phyloP scores from a whole-genome alignment of 345 rosid genomes.

The Camelina neglecta region DNA sequence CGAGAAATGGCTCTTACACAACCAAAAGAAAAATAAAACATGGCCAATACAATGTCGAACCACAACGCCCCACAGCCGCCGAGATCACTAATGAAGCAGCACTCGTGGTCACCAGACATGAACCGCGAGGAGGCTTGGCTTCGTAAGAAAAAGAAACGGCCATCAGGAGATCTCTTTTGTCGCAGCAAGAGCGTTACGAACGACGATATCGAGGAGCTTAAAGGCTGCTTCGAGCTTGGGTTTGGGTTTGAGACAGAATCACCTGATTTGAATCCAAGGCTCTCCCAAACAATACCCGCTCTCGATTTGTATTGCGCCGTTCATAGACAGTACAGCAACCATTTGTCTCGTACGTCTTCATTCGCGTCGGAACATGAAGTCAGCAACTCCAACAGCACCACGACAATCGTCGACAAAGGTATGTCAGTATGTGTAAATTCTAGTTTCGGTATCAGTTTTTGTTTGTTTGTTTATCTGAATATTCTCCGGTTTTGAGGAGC shows the following conservation, averaged over 20 bases:
- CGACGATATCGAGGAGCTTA: slow-evolving; percentile 83
- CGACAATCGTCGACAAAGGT: slow-evolving; percentile 64
- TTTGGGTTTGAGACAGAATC: slow-evolving; percentile 74
- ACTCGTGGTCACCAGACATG: slow-evolving; percentile 75
- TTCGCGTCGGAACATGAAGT: slow-evolving; percentile 49
- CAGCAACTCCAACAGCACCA: slow-evolving; percentile 20
- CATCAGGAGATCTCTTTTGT: not conserved
- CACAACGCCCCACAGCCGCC: slow-evolving; percentile 38
- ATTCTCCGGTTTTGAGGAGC: not conserved
- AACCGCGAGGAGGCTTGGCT: slow-evolving; percentile 73
- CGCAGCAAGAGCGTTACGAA: slow-evolving; percentile 63
- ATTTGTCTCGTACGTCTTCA: slow-evolving; percentile 63
- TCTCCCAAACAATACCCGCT: slow-evolving; percentile 72
- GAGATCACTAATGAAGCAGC: slow-evolving; percentile 55
- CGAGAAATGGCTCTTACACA: not conserved
- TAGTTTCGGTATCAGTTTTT: not conserved
- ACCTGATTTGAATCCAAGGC: slow-evolving; percentile 61
- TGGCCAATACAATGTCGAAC: slow-evolving; percentile 32
- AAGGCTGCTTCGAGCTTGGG: slow-evolving; percentile 80
- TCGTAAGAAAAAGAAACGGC: slow-evolving; percentile 49
- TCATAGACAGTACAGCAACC: slow-evolving; percentile 55
- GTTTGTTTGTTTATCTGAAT: not conserved
- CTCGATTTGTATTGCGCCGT: slow-evolving; percentile 69
- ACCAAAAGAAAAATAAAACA: slow-evolving; percentile 13
- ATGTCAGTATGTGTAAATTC: not conserved